Evolutionary conservation across 805 yeast genomes (phyloP).

Genomic region (Ogataea thermomethanolica): DNA sequence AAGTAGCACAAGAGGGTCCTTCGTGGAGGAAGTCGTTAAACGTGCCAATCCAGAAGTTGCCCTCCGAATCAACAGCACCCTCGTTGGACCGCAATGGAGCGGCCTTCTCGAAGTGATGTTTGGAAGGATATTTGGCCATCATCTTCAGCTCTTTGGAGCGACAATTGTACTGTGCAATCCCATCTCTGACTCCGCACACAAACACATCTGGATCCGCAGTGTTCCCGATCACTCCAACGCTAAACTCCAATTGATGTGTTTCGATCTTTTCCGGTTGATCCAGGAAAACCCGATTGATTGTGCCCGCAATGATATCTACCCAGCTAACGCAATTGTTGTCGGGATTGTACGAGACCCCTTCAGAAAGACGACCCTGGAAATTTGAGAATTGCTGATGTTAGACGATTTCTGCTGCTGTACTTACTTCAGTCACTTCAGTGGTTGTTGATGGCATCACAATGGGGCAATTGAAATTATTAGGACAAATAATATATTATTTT

Average conservation of each 20-base stretch:
- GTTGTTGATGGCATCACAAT: background rate
- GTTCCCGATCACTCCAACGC: constrained; percentile 72
- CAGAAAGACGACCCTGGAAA: constrained; percentile 49
- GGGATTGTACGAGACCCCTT: constrained; percentile 63
- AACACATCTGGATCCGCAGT: constrained; percentile 53
- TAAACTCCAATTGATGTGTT: constrained; percentile 36
- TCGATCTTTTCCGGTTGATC: constrained; percentile 29
- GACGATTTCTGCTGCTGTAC: background rate
- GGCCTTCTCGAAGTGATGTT: constrained; percentile 29
- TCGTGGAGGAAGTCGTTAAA: constrained; percentile 46
- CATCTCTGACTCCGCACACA: constrained; percentile 60
- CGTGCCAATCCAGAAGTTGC: constrained; percentile 76
- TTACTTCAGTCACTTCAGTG: constrained; percentile 7
- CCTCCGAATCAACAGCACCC: constrained; percentile 74
- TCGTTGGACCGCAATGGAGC: constrained; percentile 66
- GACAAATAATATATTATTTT: background rate
- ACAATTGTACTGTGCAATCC: constrained; percentile 57
- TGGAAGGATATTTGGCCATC: constrained; percentile 38
- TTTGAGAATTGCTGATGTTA: constrained; percentile 23
- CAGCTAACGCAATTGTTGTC: constrained; percentile 50
- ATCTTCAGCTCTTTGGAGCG: constrained; percentile 35
- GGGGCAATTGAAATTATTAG: background rate
- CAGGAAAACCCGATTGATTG: constrained; percentile 36
- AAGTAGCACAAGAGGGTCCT: constrained; percentile 49
- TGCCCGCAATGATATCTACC: constrained; percentile 44